Evolutionary conservation across 352 stramenopile genomes (phyloP).

Genomic region (Achlya hypogyna): DNA sequence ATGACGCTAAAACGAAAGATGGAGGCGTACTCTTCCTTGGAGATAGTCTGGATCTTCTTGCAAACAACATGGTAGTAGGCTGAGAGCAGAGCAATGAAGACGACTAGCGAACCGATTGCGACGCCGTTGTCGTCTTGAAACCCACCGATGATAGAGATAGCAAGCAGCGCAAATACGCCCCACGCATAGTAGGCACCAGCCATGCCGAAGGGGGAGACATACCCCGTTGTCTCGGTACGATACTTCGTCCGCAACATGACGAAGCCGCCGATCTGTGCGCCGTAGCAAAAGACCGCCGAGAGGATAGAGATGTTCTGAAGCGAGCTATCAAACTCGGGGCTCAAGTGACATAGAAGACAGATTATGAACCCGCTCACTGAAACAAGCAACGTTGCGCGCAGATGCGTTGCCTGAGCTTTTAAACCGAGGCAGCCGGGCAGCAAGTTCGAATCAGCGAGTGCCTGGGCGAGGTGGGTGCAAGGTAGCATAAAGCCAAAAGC

Average conservation of each 20-base stretch:
- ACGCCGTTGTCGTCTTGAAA: not conserved
- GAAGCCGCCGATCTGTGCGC: not conserved
- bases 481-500: not conserved
- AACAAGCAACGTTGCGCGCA: not conserved
- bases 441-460: not conserved
- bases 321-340: not conserved
- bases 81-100: not conserved
- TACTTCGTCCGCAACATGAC: not conserved
- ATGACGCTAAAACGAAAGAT: conserved; percentile 8
- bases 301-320: not conserved
- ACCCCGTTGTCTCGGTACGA: not conserved
- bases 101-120: not conserved
- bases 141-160: not conserved
- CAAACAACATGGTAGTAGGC: not conserved
- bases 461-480: not conserved
- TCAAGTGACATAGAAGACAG: not conserved
- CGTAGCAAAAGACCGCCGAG: not conserved
- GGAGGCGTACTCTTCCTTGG: conserved; percentile 1
- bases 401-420: not conserved
- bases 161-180: not conserved
- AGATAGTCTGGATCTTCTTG: not conserved
- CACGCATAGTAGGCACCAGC: not conserved
- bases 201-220: not conserved
- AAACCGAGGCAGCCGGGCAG: not conserved
- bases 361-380: not conserved